These are phyloP conservation scores for Podila horticola DNA, from an alignment of 192 early-diverging fungal genomes.

Conservation along the genomic window DNA sequence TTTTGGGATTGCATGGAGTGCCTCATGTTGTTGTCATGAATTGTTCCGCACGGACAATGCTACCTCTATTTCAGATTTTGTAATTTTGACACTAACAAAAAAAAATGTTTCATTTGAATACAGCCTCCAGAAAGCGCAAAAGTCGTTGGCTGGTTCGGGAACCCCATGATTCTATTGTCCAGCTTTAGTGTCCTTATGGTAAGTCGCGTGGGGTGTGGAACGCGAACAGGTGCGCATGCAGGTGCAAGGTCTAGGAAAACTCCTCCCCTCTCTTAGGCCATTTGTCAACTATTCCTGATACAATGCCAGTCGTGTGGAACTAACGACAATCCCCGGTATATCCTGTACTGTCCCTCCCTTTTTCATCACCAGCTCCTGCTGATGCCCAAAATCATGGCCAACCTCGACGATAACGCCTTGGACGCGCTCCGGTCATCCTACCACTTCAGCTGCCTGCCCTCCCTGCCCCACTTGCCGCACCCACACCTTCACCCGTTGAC, in stretches of 20 bases:
- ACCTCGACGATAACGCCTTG: constrained; percentile 18
- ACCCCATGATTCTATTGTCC: constrained; percentile 35
- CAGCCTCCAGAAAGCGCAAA: constrained; percentile 30
- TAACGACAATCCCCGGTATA: not conserved
- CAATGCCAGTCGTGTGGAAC: not conserved
- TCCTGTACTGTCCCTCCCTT: no score
- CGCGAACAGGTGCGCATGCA: no score
- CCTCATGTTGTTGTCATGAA: no score
- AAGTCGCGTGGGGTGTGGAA: not conserved
- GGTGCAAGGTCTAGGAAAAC: not conserved
- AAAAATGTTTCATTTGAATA: not conserved
- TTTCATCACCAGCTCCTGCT: constrained; percentile 6
- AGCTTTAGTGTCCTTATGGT: constrained; percentile 35
- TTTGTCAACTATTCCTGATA: no score
- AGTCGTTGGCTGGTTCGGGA: constrained; percentile 20
- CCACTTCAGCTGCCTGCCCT: constrained; percentile 14
- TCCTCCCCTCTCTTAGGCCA: no score
- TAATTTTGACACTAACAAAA: not conserved
- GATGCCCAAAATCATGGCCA: constrained; percentile 41
- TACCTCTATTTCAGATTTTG: not conserved
- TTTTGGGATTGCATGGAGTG: not conserved
- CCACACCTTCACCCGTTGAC: not conserved
- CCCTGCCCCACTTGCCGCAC: not conserved
- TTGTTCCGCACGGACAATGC: not conserved
- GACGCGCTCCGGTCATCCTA: constrained; percentile 23